These are phyloP conservation scores for Hondaea fermentalgiana DNA, from an alignment of 108 stramenopile genomes.

Conservation along the genomic window DNA sequence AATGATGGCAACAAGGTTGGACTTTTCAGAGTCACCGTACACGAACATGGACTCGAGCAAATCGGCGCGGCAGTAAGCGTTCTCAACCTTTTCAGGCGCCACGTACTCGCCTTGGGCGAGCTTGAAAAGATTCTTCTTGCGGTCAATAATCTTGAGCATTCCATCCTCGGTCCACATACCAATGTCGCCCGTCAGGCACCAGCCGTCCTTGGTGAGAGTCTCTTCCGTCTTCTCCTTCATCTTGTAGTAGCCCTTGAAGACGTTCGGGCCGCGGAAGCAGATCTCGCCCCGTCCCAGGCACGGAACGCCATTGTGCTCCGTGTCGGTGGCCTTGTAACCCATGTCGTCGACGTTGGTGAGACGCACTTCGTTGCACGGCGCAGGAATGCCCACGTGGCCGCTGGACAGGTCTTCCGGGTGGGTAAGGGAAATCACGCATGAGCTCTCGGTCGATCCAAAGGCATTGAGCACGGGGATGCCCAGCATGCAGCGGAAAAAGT, in stretches of 20 bases:
- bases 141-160: slow-evolving; percentile 83
- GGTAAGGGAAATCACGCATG: slow-evolving; percentile 62
- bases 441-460: slow-evolving; percentile 91
- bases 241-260: slow-evolving; percentile 94
- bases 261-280: slow-evolving; percentile 79
- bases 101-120: slow-evolving; percentile 71
- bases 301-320: slow-evolving; percentile 25
- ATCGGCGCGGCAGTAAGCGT: slow-evolving; percentile 64
- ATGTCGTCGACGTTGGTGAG: slow-evolving; percentile 85
- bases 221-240: slow-evolving; percentile 80
- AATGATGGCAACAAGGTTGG: slow-evolving; percentile 71
- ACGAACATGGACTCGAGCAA: slow-evolving; percentile 81
- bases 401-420: slow-evolving; percentile 63
- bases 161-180: slow-evolving; percentile 85
- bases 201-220: slow-evolving; percentile 81
- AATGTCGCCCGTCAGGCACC: slow-evolving; percentile 93
- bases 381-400: slow-evolving; percentile 88
- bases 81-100: slow-evolving; percentile 94
- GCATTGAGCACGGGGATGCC: slow-evolving; percentile 86
- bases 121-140: slow-evolving; percentile 97
- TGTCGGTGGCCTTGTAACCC: slow-evolving; percentile 74
- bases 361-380: slow-evolving; percentile 65
- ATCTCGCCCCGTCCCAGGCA: slow-evolving; percentile 85
- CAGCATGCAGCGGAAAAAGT: slow-evolving; percentile 75
- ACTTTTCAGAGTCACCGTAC: slow-evolving; percentile 83